Evolutionary conservation across 225 moss, liverwort and hornwort species (phyloP), one percentile per base, ranked within the genome.

Genomic region (Asterella californica): DNA sequence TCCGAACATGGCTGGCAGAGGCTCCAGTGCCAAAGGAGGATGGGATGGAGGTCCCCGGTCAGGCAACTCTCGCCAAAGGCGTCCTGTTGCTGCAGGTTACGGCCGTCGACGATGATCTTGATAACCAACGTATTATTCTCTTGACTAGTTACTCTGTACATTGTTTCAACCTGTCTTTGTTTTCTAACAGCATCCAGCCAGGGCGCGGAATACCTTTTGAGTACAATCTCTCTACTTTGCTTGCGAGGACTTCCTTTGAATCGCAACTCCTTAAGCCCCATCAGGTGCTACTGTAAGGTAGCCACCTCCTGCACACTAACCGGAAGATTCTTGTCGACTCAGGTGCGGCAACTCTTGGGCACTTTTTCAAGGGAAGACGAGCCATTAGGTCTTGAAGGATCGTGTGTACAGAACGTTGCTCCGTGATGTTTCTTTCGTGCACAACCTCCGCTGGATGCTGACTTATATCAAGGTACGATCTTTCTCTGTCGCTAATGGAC

Each of bases 11-110:
- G 82, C 65, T 76, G 83, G 86, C 60, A 86, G 89, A 71, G 86
- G 83, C 22, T 82, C 81, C 67, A 60, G 84, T 59, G 17, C 78
- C 3, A 85, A 84, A 72, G 89, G 88, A 67, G 91, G 91, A 85
- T 93, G 91, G 85, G 97, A 94, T 83, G 91, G 92, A 38, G 89
- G 88, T 80, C 80, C 90, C 22, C 86, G 94, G 80, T 81, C 90
- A 69, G 89, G 92, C 46, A 96, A 90, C 77, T 74, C 93, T 37
- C 86, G 94, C 75, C 97, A 92, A 79, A 89, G 94, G 78, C 94
- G 94, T 49, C 97, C 97, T 53, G 89, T 94, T 88, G 97, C 97
- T 63, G 97, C 92, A 80, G 97, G 95, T 55, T 89, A 90, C 61
- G 90, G 90, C 75, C 89, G 94, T 66, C 90, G 97, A 81, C 88